Evolutionary conservation across 306 rosid genomes (phyloP), one percentile per base, ranked within the genome.

Genomic region (Ochetophila trinervis): DNA sequence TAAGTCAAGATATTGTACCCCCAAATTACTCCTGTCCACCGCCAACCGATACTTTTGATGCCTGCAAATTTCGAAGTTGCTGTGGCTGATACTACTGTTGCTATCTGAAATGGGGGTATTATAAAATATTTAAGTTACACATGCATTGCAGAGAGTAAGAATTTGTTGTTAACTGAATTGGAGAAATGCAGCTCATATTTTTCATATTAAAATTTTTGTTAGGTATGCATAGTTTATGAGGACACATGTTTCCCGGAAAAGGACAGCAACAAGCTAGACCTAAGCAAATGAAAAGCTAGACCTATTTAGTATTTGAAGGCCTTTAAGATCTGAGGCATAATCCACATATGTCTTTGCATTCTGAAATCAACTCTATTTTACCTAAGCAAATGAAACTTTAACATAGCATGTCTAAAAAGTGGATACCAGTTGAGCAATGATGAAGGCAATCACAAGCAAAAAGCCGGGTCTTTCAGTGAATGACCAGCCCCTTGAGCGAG

Each of bases 21-120:
- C 95, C 91, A 86, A 53, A 88, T 86, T 50, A 83, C 78, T 63
- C 79, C 86, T 24, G 91, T 80, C 95, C 95, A 88, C 1, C 74
- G 60, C 95, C 89, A 83, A 21, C 86, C 89, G 32, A 88, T 88
- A 0, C 48, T 66, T 78, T 36, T 79, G 59, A 88, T 81, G 53
- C 77, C 79, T 49, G 83, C 87, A 49, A 57, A 18, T n/a, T 69
- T 1, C 87, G 77, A 83, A 36, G 22, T 62, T 47, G 67, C 63
- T 11, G 56, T 58, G 49, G 95, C 89, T n/a, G 95, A 75, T 83
- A 88, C 13, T 20, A 82, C 69, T 35, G 96, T 84, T 14, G 90
- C 96, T 74, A 89, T 45, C 93, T 86, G 76, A 63, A 56, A 18
- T 35, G 55, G 23, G 9, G 15, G 53, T 10, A 4, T 42, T 10